Evolutionary conservation across 352 stramenopile genomes (phyloP).

Genomic region (Globisporangium lucens): DNA sequence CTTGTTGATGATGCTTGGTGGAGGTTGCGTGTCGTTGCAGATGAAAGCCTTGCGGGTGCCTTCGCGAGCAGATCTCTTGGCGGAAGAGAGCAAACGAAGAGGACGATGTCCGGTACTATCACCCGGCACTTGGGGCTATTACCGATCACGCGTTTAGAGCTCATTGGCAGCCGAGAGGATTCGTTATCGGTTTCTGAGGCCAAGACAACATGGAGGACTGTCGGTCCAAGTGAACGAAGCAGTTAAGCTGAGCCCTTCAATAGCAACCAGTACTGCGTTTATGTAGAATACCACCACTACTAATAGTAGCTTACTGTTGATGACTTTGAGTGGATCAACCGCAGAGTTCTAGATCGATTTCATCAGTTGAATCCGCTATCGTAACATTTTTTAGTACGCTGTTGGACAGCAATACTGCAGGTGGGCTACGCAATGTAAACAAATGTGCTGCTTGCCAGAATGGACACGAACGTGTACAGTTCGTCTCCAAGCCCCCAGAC

Average conservation of each 20-base stretch:
- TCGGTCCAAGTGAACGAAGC: background rate
- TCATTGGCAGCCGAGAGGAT: background rate
- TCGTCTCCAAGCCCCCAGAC: slow-evolving; percentile 1
- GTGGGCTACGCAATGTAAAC: background rate
- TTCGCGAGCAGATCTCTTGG: background rate
- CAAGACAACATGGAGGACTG: background rate
- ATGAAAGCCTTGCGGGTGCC: background rate
- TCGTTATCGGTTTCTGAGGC: background rate
- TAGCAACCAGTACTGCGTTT: background rate
- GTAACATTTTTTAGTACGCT: background rate
- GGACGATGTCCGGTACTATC: background rate
- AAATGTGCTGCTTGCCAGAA: background rate
- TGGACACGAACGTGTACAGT: slow-evolving; percentile 2
- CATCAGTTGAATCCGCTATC: background rate
- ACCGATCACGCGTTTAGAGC: background rate
- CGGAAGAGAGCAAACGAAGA: background rate
- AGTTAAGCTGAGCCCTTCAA: background rate
- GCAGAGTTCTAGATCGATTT: background rate
- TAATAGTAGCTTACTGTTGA: background rate
- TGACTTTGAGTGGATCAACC: background rate
- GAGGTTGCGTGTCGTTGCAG: background rate
- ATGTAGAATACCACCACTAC: background rate
- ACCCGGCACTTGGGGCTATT: background rate
- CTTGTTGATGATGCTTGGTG: background rate
- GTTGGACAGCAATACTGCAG: background rate